phyloP scores from a whole-genome alignment of 2,329 filamentous ascomycete genomes.

The Tolypocladium sp. region DNA sequence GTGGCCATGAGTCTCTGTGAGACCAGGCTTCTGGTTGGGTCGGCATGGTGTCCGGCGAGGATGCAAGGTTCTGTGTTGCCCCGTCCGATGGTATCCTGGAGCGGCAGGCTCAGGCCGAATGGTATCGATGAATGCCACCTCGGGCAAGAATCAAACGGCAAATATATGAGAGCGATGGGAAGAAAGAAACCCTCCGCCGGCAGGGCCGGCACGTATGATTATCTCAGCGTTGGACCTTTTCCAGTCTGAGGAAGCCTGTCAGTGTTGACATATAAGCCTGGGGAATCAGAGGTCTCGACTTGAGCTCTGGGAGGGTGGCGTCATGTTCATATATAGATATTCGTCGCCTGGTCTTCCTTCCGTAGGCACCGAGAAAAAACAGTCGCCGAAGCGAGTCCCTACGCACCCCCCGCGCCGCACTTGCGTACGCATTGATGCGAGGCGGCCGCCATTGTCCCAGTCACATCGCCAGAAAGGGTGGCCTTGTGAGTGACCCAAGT shows the following conservation, averaged over 20 bases:
- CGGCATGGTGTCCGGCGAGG: constrained; percentile 22
- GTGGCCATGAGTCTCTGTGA: constrained; percentile 41
- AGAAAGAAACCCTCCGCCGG: constrained; percentile 1
- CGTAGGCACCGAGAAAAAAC: background rate
- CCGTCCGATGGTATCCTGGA: background rate
- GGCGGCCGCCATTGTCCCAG: background rate
- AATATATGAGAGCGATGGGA: background rate
- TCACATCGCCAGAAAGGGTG: constrained; percentile 6
- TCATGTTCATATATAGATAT: background rate
- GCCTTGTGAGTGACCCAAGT: constrained; percentile 14
- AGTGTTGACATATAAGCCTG: background rate
- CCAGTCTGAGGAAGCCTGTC: constrained; percentile 1
- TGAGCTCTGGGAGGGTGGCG: background rate
- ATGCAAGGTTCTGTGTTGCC: background rate
- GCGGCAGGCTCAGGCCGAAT: background rate
- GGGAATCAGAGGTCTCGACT: background rate
- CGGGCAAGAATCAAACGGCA: background rate
- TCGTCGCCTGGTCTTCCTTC: background rate
- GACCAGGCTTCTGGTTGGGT: constrained; percentile 19
- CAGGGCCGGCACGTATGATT: constrained; percentile 2
- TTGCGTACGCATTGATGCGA: constrained; percentile 1
- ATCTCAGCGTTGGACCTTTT: constrained; percentile 1
- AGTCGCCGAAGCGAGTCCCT: background rate
- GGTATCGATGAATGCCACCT: background rate
- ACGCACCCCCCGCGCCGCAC: background rate